Evolutionary conservation across 441 rosid species (phyloP), one percentile per base, ranked within the genome.

Genomic region (Syzygium malaccense): DNA sequence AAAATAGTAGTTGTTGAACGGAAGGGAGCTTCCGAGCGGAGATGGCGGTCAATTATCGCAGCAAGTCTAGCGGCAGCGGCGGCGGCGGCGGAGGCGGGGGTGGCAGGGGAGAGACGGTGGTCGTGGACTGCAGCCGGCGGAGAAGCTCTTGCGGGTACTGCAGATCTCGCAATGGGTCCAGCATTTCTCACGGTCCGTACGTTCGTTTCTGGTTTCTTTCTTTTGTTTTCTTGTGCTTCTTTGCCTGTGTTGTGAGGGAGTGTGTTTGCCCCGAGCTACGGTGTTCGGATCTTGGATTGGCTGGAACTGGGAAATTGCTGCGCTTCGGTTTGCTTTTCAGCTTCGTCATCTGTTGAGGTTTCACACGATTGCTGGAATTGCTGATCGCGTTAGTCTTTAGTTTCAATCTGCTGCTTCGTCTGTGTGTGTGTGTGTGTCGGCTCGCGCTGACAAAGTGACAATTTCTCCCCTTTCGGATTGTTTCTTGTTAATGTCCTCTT

Each of bases 61-160:
- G 89, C 95, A 97, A 95, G 41, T 97, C 95, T 11, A 94, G 97
- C 92, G 88, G 48, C 48, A 2, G 48, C 9, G 48, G 48, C 48
- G 88, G 48, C 48, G 8, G 48, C 9, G 48, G 48, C 48, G 9
- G 9, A 45, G 48, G 60, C 60, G 84, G 83, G 20, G 86, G 88
- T 49, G 55, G 37, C 89, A 89, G 93, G 84, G 95, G 95, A 62
- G 96, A 92, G 90, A 93, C 95, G 86, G 93, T 93, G 85, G 94
- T 97, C 37, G 89, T 33, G 30, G 98, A 98, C 92, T 95, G 92
- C 60, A 95, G 96, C 87, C 90, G 93, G 86, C 91, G 85, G 26
- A 87, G 90, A 88, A 93, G 95, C 92, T 87, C 96, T 66, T 97
- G 98, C 64, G 97, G 98, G 62, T 98, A 96, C 88, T 97, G 99